Base-by-base conservation (phyloP, 306 rosid species). In the Sphenostylis stenocarpa region DNA sequence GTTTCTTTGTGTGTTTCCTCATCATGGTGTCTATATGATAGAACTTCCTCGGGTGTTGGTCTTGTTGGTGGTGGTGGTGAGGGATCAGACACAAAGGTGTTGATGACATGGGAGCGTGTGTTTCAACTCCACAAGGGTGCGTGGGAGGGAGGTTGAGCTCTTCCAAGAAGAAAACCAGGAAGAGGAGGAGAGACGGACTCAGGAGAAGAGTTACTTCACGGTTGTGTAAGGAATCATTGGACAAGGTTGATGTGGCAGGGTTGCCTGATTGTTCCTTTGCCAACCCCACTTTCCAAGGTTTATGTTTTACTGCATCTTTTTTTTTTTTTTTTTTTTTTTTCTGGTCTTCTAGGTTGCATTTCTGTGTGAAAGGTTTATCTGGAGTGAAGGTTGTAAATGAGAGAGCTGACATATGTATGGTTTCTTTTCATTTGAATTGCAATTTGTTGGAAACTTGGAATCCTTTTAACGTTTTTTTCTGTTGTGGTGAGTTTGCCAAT, bases 221-320 rank as follows among this genome's bases (percentile, higher is more conserved):
- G n/a, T 73, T 85, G 53, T 70, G 85, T 23, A 90, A 86, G 20
- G 81, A 80, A 86, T 88, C 97, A 61, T 83, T 79, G 80, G 94
- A 87, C 6, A 84, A 58, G 41, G 23, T 67, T 81, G 84, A 72
- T 80, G 79, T 61, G 72, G 31, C 87, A 0, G 79, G 63, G 34
- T 47, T 84, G 34, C 70, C 86, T 87, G 89, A 87, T 76, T 83
- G 78, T 76, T 79, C 91, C 72, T 72, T 69, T 84, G 60, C 84
- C 86, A 90, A 84, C 81, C 96, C 88, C 55, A 72, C 91, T 84
- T 85, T 86, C 33, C 96, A 90, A 86, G 98, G 98, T 95, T 71
- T 31, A 5, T 60, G 2, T 67, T 74, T 67, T 26, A 14, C 41
- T 65, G 71, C 51, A 38, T 63, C 12, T 2, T 6, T 31, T 72